Evolutionary conservation across 1,284 basidiomycete genomes (phyloP), one percentile per base, ranked within the genome.

Genomic region (Hortiboletus rubellus): DNA sequence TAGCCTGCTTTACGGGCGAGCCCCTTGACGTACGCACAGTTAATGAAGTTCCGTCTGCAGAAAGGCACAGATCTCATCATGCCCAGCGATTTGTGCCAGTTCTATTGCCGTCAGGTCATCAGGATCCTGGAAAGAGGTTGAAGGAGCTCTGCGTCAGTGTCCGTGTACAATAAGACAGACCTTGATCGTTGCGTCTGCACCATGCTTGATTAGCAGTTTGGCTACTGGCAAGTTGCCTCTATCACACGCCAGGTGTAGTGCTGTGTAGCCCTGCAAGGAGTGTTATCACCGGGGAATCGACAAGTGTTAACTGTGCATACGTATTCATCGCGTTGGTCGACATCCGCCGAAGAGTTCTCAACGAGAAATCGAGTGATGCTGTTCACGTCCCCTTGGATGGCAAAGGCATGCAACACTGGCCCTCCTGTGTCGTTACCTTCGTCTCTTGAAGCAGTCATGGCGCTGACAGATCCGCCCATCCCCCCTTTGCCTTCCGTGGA

Each of bases 201-300:
- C 91, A 43, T 77, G 77, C 11, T 74, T 65, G n/a, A 95, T 69
- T 31, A 96, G 72, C 4, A 85, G 55, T 61, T 79, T 72, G 5
- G 90, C 89, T 0, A 82, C 74, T 0, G 77, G 75, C 5, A 76
- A 52, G 62, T 86, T 81, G 0, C 93, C 94, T 69, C 94, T 79
- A 68, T 96, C 94, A 18, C 85, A 84, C 1, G 94, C 93, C 0
- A 96, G 79, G 66, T 96, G 94, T 27, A 96, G 71, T 14, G 93
- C 81, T 0, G 93, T 91, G 69, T 91, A 94, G 36, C 91, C 93
- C 91, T 95, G 68, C 4, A 61, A 54, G 33, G 30, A 46, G 37
- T 24, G 42, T 57, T 54, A 66, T 50, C 33, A 30, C 44, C 2
- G 15, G 27, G 30, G 22, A 36, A 47, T 38, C 11, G 17, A 40